Evolutionary conservation across 495 filamentous ascomycete species (phyloP).

Genomic region (Aspergillus homomorphus): DNA sequence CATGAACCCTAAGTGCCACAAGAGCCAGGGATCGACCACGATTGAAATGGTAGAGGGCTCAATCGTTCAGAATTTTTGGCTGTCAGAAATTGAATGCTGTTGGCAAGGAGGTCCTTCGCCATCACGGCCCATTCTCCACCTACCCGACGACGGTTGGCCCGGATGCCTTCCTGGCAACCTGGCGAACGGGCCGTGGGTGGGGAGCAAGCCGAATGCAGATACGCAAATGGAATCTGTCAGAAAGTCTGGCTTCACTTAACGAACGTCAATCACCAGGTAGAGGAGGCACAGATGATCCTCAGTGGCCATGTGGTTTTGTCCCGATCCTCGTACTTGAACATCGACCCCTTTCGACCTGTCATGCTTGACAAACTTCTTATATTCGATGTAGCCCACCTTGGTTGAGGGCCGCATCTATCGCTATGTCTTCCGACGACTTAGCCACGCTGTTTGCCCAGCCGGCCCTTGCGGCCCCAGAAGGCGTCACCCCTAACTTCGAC

Average conservation of each 20-base stretch:
- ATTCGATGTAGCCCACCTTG: neutral
- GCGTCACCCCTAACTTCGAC: constrained; percentile 26
- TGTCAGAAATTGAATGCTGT: neutral
- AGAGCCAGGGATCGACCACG: neutral
- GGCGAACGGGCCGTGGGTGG: neutral
- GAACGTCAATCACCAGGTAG: neutral
- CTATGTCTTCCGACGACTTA: constrained; percentile 7
- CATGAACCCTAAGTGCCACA: neutral
- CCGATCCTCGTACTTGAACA: neutral
- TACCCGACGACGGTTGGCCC: neutral
- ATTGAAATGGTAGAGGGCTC: neutral
- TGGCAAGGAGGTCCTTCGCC: neutral
- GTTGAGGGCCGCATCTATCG: neutral
- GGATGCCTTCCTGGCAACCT: neutral
- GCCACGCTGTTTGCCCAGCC: constrained; percentile 11
- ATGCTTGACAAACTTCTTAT: neutral
- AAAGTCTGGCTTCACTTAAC: neutral
- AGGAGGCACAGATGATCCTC: neutral
- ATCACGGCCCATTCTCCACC: neutral
- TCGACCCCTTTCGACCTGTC: neutral
- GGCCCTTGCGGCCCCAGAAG: constrained; percentile 18
- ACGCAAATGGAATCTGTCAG: neutral
- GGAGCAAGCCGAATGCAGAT: neutral
- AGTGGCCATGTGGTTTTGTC: neutral
- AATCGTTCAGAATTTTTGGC: neutral